phyloP scores from a whole-genome alignment of 2,329 filamentous ascomycete genomes.

The Cladophialophora immunda region DNA sequence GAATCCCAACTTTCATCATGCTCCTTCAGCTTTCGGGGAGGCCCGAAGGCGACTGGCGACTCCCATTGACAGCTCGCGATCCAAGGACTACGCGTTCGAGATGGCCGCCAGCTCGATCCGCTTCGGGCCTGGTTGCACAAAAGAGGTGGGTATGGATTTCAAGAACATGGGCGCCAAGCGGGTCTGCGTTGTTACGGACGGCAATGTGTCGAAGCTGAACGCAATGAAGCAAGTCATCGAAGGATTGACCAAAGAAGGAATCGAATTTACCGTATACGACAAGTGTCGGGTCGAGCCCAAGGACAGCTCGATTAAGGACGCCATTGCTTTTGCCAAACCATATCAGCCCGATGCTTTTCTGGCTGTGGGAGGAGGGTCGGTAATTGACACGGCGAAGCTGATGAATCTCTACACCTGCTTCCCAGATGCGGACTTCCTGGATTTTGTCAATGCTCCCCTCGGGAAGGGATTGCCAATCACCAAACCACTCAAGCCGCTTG shows the following conservation, averaged over 20 bases:
- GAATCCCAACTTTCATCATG: slow-evolving; percentile 77
- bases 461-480: slow-evolving; percentile 83
- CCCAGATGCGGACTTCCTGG: slow-evolving; percentile 90
- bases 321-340: slow-evolving; percentile 84
- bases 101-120: slow-evolving; percentile 96
- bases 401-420: slow-evolving; percentile 97
- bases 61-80: slow-evolving; percentile 72
- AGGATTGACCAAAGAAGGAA: slow-evolving; percentile 77
- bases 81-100: slow-evolving; percentile 98
- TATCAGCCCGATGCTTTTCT: slow-evolving; percentile 88
- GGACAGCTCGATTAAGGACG: slow-evolving; percentile 90
- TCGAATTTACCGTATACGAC: slow-evolving; percentile 83
- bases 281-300: slow-evolving; percentile 89
- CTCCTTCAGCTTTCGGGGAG: slow-evolving; percentile 59
- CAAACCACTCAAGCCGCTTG: slow-evolving; percentile 74
- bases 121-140: slow-evolving; percentile 91
- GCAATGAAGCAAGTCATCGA: slow-evolving; percentile 91
- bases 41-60: slow-evolving; percentile 74
- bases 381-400: slow-evolving; percentile 97
- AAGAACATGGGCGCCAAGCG: slow-evolving; percentile 86
- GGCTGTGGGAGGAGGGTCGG: slow-evolving; percentile 90
- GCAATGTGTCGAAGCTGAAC: slow-evolving; percentile 79
- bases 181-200: slow-evolving; percentile 92
- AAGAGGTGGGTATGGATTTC: slow-evolving; percentile 98
- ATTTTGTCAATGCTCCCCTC: slow-evolving; percentile 96